Evolutionary conservation across 371 early-diverging fungal genomes (phyloP).

Genomic region (Zancudomyces culisetae): DNA sequence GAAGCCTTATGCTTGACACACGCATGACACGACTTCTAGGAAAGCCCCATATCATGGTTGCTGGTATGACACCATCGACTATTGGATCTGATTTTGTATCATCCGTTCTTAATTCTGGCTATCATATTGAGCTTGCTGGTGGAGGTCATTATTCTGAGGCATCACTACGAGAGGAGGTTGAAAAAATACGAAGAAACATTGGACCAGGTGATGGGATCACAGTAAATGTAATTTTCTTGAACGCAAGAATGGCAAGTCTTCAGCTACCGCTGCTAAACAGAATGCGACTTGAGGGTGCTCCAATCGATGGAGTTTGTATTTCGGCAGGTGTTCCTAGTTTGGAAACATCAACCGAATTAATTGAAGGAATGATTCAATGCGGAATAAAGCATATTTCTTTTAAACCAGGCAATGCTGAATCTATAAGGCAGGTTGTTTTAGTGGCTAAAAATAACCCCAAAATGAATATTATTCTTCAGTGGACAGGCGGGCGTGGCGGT

Average conservation of each 20-base stretch:
- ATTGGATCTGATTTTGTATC: slow-evolving; percentile 13
- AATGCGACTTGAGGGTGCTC: slow-evolving; percentile 54
- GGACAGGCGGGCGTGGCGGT: slow-evolving; percentile 94
- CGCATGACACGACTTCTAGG: slow-evolving; percentile 64
- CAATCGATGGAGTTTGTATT: slow-evolving; percentile 44
- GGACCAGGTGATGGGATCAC: slow-evolving; percentile 69
- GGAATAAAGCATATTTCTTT: slow-evolving; percentile 80
- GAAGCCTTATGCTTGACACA: slow-evolving; percentile 65
- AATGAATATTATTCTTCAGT: slow-evolving; percentile 76
- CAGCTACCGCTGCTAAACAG: slow-evolving; percentile 61
- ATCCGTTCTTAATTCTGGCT: slow-evolving; percentile 87
- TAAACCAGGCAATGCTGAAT: slow-evolving; percentile 68
- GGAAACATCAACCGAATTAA: slow-evolving; percentile 61
- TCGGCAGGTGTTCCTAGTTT: slow-evolving; percentile 78
- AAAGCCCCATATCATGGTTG: slow-evolving; percentile 20
- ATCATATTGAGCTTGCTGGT: slow-evolving; percentile 79
- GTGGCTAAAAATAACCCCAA: slow-evolving; percentile 71
- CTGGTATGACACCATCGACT: slow-evolving; percentile 18
- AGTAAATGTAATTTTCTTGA: slow-evolving; percentile 69
- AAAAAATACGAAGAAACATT: slow-evolving; percentile 45
- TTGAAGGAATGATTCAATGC: slow-evolving; percentile 44
- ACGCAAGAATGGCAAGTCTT: slow-evolving; percentile 79
- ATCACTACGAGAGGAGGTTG: slow-evolving; percentile 45
- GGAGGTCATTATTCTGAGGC: slow-evolving; percentile 66
- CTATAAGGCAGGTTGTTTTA: slow-evolving; percentile 61